phyloP scores from a whole-genome alignment of 2,329 filamentous ascomycete species.

The Colletotrichum simmondsii region DNA sequence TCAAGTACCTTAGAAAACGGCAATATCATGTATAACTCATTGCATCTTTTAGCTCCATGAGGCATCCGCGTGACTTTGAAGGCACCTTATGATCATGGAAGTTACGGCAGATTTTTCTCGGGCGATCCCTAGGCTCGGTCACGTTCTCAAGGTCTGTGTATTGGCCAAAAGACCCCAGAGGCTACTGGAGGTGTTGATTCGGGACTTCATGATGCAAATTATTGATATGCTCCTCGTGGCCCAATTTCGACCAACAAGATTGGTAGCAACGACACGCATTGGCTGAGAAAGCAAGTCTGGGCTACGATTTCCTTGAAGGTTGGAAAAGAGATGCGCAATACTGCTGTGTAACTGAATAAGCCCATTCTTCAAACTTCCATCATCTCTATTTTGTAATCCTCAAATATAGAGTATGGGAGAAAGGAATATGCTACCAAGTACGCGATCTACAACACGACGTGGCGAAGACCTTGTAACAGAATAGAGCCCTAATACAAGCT shows the following conservation, averaged over 20 bases:
- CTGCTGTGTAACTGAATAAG: fast-evolving
- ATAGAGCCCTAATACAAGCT: neutral
- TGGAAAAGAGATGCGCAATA: neutral
- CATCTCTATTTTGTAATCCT: neutral
- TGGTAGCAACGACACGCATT: too few species aligned
- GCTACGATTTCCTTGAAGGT: neutral
- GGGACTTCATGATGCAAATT: fast-evolving
- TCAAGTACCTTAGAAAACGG: too few species aligned
- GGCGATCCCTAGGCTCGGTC: too few species aligned
- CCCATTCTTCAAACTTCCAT: neutral
- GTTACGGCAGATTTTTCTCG: neutral
- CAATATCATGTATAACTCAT: too few species aligned
- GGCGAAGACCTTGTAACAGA: neutral
- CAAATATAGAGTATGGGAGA: neutral
- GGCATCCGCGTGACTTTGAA: too few species aligned
- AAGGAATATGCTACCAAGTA: neutral
- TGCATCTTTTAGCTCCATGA: too few species aligned
- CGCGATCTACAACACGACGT: neutral
- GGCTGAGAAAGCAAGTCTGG: too few species aligned
- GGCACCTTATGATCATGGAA: neutral
- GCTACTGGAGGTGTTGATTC: neutral
- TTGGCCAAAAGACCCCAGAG: neutral
- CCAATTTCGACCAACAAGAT: neutral
- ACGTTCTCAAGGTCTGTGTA: neutral
- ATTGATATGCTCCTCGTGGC: neutral